phyloP scores from a whole-genome alignment of 225 moss, liverwort and hornwort species.

The Polytrichum commune region DNA sequence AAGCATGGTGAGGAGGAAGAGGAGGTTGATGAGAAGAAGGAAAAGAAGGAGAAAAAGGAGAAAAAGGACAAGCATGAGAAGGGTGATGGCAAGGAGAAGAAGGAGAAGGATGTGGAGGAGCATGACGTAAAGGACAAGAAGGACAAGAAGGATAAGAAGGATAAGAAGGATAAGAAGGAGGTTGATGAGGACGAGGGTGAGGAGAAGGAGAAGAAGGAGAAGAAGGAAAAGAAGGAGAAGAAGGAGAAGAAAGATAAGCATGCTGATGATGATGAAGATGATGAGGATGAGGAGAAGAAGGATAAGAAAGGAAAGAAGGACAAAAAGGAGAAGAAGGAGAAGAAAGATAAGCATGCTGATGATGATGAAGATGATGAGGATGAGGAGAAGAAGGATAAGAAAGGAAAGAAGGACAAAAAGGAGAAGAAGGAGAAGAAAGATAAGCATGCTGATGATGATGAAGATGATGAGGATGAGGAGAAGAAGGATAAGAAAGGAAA shows the following conservation, averaged over 20 bases:
- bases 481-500: not conserved
- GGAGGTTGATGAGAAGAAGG: conserved; percentile 17
- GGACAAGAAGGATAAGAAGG: conserved; percentile 21
- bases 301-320: conserved; percentile 11
- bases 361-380: conserved; percentile 20
- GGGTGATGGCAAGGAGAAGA: not conserved
- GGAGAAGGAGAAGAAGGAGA: conserved; percentile 5
- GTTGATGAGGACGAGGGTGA: conserved; percentile 2
- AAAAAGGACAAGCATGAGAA: conserved; percentile 2
- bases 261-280: conserved; percentile 9
- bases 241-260: conserved; percentile 25
- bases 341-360: conserved; percentile 24
- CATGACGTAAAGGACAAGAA: conserved; percentile 9
- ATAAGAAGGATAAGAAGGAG: conserved; percentile 5
- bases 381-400: conserved; percentile 12
- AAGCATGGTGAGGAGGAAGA: conserved; percentile 20
- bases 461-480: conserved; percentile 9
- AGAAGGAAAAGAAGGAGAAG: not conserved
- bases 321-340: conserved; percentile 7
- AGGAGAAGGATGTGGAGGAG: not conserved
- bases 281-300: conserved; percentile 18
- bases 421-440: conserved; percentile 14
- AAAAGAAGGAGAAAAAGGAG: conserved; percentile 3
- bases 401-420: conserved; percentile 1
- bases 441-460: conserved; percentile 8